Base-by-base conservation (phyloP, 768 basidiomycete species). In the Psilocybe tampanensis region DNA sequence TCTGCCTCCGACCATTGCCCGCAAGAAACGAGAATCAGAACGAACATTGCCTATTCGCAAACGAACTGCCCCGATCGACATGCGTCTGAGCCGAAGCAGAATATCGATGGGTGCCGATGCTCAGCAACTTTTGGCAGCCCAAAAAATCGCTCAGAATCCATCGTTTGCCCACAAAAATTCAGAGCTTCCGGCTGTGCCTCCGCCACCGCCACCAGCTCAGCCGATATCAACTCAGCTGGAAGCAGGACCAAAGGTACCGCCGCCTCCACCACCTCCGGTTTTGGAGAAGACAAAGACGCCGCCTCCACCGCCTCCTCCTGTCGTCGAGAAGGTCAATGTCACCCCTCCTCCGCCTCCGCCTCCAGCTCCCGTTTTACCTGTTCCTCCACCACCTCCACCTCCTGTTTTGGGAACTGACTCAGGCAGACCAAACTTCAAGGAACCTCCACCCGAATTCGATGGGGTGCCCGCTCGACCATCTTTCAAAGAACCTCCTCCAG, bases 11-110 rank as follows among this genome's bases (percentile, higher is more conserved):
- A 86, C 92, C 1, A 86, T 98, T 54, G 80, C 84, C 45, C 88
- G 84, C 67, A 96, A 95, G 78, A 92, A 89, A 65, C 86, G 87
- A 21, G 94, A 95, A 65, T 88, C 92, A 0, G 94, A 92, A 62
- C 86, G 95, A 44, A 91, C 87, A 58, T 78, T 91, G 44, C 95
- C 92, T 12, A 67, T 86, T 21, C 82, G 94, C 41, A 95, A 95
- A 67, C 90, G 92, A 52, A 96, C 95, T 2, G 89, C 90, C 0
- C 88, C 88, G 0, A 75, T 95, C 44, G 95, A 97, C 70, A 89
- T 95, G 86, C 88, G 94, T 45, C 80, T 93, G 70, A 93, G 88
- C 62, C 81, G 94, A 60, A 84, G 85, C 62, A 82, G 81, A 54
- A 84, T 96, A 52, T 88, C 90, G 2, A 80, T 83, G 2, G 89